Base-by-base conservation (phyloP, 768 basidiomycete species). In the Suillus alpinus region DNA sequence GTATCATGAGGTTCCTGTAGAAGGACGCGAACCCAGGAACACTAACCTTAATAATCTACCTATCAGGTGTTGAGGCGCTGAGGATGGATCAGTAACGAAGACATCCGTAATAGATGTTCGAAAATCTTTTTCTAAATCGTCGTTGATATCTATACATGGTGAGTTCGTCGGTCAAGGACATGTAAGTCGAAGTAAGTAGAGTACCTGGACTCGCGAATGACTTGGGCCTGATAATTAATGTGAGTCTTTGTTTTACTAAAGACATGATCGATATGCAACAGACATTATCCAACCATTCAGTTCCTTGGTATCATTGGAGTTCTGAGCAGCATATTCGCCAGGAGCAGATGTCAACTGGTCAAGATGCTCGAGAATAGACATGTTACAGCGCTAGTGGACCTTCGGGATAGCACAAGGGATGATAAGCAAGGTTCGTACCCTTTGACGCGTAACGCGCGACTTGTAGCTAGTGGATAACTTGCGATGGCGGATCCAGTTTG, bases 341-440 rank as follows among this genome's bases (percentile, higher is more conserved):
- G 53, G 53, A 40, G 23, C 20, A 12, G 53, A 55, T 1, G 37
- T 55, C 26, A 55, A 39, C 37, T 29, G 53, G 23, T 39, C 16
- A 29, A 55, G 53, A 39, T 55, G 53, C 23, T 39, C 23, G 37
- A 55, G 53, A 55, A 55, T 55, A 18, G 53, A 55, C 53, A 55
- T 55, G 6, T 18, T 39, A 18, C 20, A 18, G n/a, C n/a, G n/a
- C n/a, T n/a, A n/a, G 37, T 55, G 23, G 53, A n/a, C 16, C 23
- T 9, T 37, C 36, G 9, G 36, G 52, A 16, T 36, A 37, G 10
- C 34, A 36, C 13, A 34, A 34, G 31, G 6, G 7, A 51, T 36
- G 7, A 23, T 16, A 16, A 16, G 14, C 1, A 37, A 18, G 18
- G 23, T 26, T 39, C 23, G 23, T 53, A 36, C 13, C 20, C 14